phyloP scores from a whole-genome alignment of 2,329 filamentous ascomycete species.

The Apiospora malaysiana region DNA sequence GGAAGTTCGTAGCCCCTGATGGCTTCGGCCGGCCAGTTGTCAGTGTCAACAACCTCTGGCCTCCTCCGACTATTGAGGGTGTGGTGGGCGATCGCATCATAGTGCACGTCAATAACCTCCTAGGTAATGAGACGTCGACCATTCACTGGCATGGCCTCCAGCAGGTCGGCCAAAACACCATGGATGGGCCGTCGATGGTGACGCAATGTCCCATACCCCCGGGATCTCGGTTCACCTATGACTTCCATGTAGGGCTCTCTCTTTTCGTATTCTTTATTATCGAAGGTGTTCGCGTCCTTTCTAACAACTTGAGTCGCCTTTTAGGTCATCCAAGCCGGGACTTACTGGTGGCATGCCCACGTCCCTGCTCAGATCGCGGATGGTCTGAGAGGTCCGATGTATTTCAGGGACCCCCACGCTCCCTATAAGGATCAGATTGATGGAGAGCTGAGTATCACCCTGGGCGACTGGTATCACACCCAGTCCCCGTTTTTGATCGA shows the following conservation, averaged over 20 bases:
- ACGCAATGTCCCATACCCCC: conserved; percentile 72
- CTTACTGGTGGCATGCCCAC: conserved; percentile 83
- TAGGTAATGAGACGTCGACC: conserved; percentile 68
- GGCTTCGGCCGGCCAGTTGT: conserved; percentile 68
- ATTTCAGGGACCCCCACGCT: conserved; percentile 67
- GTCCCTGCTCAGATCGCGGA: conserved; percentile 70
- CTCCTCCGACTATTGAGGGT: conserved; percentile 69
- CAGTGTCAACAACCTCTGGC: conserved; percentile 79
- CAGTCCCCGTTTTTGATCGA: neutral
- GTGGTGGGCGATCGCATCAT: conserved; percentile 66
- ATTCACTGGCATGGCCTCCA: conserved; percentile 76
- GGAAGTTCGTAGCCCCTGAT: conserved; percentile 43
- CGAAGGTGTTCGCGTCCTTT: neutral
- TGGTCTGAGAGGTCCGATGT: conserved; percentile 67
- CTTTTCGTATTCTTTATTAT: too few species aligned
- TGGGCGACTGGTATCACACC: conserved; percentile 76
- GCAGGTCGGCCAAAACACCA: conserved; percentile 69
- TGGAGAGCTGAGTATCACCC: conserved; percentile 66
- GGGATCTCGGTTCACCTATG: conserved; percentile 70
- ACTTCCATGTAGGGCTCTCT: conserved; percentile 56
- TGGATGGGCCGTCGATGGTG: conserved; percentile 73
- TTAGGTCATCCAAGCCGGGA: conserved; percentile 68
- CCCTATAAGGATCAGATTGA: conserved; percentile 64
- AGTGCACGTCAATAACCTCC: conserved; percentile 62
- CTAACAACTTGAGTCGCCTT: neutral